Conservation (phyloP, 2,329 filamentous ascomycete species). For the Blumeriella jaapii region DNA sequence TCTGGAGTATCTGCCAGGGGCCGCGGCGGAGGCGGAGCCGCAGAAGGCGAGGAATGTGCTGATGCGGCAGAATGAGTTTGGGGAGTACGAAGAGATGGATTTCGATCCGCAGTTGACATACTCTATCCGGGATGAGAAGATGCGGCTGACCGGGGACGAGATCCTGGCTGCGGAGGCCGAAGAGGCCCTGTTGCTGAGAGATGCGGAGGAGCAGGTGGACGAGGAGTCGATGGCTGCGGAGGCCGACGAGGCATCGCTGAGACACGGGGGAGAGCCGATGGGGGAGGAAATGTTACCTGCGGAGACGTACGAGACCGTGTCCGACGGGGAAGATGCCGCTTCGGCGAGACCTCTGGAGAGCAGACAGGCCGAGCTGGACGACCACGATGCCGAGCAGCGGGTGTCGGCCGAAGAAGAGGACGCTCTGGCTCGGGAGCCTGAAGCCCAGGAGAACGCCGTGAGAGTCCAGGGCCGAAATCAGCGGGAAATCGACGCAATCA, state of each 20-base stretch:
- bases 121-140: conserved; percentile 26
- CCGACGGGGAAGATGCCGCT: too few relatives aligned
- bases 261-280: too few relatives aligned
- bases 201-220: background rate
- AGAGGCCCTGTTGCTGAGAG: background rate
- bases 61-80: conserved; percentile 43
- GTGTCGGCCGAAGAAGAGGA: conserved; percentile 20
- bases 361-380: too few relatives aligned
- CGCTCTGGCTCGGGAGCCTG: conserved; percentile 8
- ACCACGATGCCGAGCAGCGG: too few relatives aligned
- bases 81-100: conserved; percentile 50
- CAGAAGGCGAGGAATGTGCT: conserved; percentile 34
- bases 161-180: background rate
- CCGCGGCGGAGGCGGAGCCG: conserved; percentile 36
- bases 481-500: conserved; percentile 25
- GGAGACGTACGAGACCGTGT: too few relatives aligned
- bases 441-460: conserved; percentile 6
- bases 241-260: too few relatives aligned
- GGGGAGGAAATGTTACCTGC: too few relatives aligned
- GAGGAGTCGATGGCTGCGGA: too few relatives aligned
- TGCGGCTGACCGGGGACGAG: conserved; percentile 12
- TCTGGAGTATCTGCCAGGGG: conserved; percentile 31
- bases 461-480: conserved; percentile 22
- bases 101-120: conserved; percentile 22
- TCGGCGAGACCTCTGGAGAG: background rate